phyloP scores from a whole-genome alignment of 495 filamentous ascomycete genomes.

The Penicillium nucicola region DNA sequence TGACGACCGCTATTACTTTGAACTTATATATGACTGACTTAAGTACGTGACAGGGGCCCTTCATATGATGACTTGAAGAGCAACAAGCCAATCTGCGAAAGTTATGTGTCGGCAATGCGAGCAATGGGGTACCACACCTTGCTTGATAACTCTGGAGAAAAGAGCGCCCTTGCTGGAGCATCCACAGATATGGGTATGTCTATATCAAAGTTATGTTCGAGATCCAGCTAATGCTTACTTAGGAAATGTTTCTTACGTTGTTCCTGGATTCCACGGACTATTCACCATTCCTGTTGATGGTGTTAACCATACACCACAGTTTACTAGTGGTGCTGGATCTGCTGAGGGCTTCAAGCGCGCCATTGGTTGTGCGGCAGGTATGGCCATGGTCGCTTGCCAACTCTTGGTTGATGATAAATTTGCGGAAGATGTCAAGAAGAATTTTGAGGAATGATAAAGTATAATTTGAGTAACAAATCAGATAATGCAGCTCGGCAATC shows the following conservation, averaged over 20 bases:
- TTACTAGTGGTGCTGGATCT: conserved; percentile 52
- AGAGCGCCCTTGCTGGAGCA: conserved; percentile 19
- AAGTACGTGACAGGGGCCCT: too few relatives aligned
- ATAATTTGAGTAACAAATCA: too few relatives aligned
- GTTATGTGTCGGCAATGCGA: conserved; percentile 50
- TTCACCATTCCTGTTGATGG: conserved; percentile 52
- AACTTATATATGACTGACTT: not conserved
- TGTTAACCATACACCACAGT: conserved; percentile 55
- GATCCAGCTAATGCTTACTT: conserved; percentile 14
- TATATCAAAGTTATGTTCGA: not conserved
- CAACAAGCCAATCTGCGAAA: conserved; percentile 47
- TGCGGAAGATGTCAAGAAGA: conserved; percentile 25
- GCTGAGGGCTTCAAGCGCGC: conserved; percentile 43
- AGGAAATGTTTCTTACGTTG: conserved; percentile 57
- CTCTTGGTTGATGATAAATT: conserved; percentile 44
- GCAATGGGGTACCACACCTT: conserved; percentile 41
- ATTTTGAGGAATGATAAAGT: conserved; percentile 20
- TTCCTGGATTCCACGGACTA: conserved; percentile 57
- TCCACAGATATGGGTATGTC: conserved; percentile 42
- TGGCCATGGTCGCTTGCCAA: conserved; percentile 53
- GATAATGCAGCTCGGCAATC: too few relatives aligned
- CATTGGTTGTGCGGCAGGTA: conserved; percentile 52
- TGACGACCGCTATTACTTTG: not conserved
- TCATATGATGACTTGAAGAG: conserved; percentile 54
- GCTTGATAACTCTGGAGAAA: conserved; percentile 40